Evolutionary conservation across 2,329 filamentous ascomycete species (phyloP).

Genomic region (Camptophora hylomeconis): DNA sequence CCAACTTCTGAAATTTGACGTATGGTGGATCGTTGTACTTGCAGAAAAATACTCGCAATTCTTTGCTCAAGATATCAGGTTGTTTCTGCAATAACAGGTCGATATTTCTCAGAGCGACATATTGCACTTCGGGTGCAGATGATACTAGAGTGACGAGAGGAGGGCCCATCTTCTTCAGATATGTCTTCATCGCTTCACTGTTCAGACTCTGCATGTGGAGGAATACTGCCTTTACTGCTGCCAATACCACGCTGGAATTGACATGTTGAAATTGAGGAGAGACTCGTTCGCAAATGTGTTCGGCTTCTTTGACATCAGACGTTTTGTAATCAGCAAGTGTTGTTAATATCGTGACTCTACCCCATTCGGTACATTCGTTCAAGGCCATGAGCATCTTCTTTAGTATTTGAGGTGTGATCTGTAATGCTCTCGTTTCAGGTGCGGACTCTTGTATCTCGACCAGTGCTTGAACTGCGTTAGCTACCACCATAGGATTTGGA

Average conservation of each 20-base stretch:
- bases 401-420: slow-evolving; percentile 67
- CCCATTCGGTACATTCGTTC: slow-evolving; percentile 98
- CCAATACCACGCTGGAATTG: slow-evolving; percentile 89
- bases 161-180: slow-evolving; percentile 97
- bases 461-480: slow-evolving; percentile 88
- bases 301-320: slow-evolving; percentile 82
- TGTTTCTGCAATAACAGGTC: slow-evolving; percentile 91
- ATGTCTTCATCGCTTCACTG: slow-evolving; percentile 65
- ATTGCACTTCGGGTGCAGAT: slow-evolving; percentile 92
- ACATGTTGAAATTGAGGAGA: slow-evolving; percentile 96
- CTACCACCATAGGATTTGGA: slow-evolving; percentile 97
- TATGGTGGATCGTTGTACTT: slow-evolving; percentile 99
- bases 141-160: slow-evolving; percentile 91
- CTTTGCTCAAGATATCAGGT: slow-evolving; percentile 91
- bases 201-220: slow-evolving; percentile 83
- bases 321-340: slow-evolving; percentile 82
- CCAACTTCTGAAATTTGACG: slow-evolving; percentile 91
- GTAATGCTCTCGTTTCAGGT: slow-evolving; percentile 76
- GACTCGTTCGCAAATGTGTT: slow-evolving; percentile 95
- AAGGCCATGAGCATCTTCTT: slow-evolving; percentile 95
- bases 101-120: slow-evolving; percentile 91
- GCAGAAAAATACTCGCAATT: slow-evolving; percentile 97
- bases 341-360: slow-evolving; percentile 80
- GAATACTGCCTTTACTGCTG: slow-evolving; percentile 97
- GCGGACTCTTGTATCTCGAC: slow-evolving; percentile 83